These are phyloP conservation scores for Moricandia moricandioides DNA, from an alignment of 345 rosid species.

Conservation along the genomic window DNA sequence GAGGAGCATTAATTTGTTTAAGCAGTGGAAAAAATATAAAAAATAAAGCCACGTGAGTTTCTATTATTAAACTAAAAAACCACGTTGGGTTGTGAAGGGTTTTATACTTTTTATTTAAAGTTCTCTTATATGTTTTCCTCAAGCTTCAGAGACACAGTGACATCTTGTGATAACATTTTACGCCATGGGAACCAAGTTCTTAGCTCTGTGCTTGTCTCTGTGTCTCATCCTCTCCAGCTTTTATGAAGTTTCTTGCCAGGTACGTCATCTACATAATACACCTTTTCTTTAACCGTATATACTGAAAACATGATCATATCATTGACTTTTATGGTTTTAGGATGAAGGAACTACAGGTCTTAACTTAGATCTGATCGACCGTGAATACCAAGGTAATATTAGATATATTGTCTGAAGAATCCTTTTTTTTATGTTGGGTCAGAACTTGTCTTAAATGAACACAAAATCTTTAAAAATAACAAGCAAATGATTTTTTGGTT, in stretches of 20 bases:
- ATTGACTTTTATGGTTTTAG: conserved; percentile 16
- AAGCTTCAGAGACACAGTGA: conserved; percentile 4
- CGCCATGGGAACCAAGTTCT: conserved; percentile 26
- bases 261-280: conserved; percentile 1
- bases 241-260: conserved; percentile 38
- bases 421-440: neutral
- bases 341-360: conserved; percentile 30
- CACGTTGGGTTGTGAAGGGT: conserved; percentile 17
- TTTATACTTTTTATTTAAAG: conserved; percentile 2
- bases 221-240: conserved; percentile 25
- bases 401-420: neutral
- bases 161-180: conserved; percentile 8
- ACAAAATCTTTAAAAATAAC: neutral
- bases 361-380: conserved; percentile 20
- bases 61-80: conserved; percentile 13
- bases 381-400: conserved; percentile 24
- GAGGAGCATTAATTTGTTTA: no score
- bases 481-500: neutral
- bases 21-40: no score
- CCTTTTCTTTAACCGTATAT: neutral
- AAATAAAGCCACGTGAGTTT: conserved; percentile 38
- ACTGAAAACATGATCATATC: neutral
- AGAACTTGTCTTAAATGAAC: neutral
- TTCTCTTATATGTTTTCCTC: neutral
- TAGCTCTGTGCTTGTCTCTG: conserved; percentile 34